Evolutionary conservation across 306 rosid species (phyloP).

Genomic region (Adenanthera pavonina): DNA sequence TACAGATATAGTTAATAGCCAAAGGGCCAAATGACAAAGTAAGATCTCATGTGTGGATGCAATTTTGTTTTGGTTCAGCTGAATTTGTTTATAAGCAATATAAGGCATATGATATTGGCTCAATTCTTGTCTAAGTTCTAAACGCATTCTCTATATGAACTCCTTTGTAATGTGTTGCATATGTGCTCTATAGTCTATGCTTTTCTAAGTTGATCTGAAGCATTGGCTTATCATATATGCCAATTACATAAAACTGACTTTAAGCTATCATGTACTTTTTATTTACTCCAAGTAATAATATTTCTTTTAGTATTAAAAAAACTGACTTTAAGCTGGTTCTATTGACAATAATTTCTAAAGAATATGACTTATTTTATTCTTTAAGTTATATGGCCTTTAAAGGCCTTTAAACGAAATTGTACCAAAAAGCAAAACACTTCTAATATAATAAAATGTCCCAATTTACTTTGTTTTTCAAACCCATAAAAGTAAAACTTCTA

Average conservation of each 20-base stretch:
- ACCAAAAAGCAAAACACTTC: too few relatives aligned
- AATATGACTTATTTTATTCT: too few relatives aligned
- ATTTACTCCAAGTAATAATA: too few relatives aligned
- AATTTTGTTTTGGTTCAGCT: neutral
- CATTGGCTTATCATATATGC: neutral
- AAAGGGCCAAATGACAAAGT: too few relatives aligned
- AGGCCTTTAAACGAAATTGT: too few relatives aligned
- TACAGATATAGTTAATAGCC: too few relatives aligned
- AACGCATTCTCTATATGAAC: neutral
- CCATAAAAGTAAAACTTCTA: too few relatives aligned
- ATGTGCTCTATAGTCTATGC: neutral
- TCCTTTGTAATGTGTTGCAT: neutral
- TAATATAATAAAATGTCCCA: too few relatives aligned
- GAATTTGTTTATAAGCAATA: neutral
- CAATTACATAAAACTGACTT: neutral
- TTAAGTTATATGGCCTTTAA: too few relatives aligned
- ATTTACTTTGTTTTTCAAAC: too few relatives aligned
- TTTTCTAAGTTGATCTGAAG: neutral
- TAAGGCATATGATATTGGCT: neutral
- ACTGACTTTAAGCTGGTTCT: neutral
- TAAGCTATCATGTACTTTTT: neutral
- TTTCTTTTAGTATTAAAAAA: too few relatives aligned
- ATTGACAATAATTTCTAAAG: neutral
- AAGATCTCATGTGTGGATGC: too few relatives aligned
- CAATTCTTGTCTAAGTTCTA: neutral